phyloP scores from a whole-genome alignment of 2,329 filamentous ascomycete species.

The Didymella glomerata region DNA sequence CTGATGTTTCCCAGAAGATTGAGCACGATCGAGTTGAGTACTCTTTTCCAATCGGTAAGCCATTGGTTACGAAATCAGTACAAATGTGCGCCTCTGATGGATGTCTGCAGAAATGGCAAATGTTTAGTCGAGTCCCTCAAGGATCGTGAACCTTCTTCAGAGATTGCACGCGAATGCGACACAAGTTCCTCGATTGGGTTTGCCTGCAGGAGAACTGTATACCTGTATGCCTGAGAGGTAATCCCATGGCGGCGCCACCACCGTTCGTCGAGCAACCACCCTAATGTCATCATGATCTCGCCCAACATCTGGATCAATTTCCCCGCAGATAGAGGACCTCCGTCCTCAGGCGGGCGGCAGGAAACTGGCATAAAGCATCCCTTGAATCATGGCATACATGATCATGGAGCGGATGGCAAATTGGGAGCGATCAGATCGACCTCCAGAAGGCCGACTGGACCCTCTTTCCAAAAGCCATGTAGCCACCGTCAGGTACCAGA shows the following conservation, averaged over 20 bases:
- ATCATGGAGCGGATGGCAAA: conserved; percentile 64
- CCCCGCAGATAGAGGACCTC: not conserved
- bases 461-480: conserved; percentile 28
- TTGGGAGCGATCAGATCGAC: conserved; percentile 13
- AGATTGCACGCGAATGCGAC: not conserved
- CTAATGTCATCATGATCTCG: not conserved
- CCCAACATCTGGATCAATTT: not conserved
- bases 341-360: conserved; percentile 74
- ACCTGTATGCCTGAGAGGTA: not conserved
- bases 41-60: not conserved
- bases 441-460: not conserved
- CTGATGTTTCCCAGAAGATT: not conserved
- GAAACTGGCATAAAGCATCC: conserved; percentile 85
- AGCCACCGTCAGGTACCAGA: conserved; percentile 88
- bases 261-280: not conserved
- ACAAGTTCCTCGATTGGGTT: not conserved
- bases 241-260: not conserved
- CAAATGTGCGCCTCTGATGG: not conserved
- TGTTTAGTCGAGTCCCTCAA: not conserved
- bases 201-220: not conserved
- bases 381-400: conserved; percentile 85
- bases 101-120: not conserved
- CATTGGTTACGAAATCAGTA: not conserved
- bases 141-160: not conserved
- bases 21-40: not conserved